phyloP scores from a whole-genome alignment of 441 rosid species.

The Eugenia klotzschiana region DNA sequence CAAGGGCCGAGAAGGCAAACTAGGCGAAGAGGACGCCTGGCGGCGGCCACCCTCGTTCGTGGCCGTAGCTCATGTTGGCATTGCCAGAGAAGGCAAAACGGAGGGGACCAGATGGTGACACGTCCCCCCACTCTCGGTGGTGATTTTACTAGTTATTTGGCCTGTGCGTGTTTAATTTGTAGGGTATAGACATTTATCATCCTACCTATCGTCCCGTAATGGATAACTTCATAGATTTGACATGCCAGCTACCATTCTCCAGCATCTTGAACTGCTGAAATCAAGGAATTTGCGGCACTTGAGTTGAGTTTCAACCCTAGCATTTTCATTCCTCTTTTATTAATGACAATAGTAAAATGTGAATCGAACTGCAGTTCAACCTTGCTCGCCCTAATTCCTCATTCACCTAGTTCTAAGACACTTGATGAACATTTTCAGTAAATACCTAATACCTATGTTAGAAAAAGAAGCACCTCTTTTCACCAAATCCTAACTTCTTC shows the following conservation, averaged over 20 bases:
- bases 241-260: background rate
- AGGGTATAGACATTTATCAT: background rate
- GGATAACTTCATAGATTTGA: background rate
- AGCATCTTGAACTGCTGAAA: background rate
- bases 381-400: too few relatives aligned
- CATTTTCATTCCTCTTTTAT: background rate
- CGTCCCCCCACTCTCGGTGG: background rate
- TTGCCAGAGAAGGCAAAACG: background rate
- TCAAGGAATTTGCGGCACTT: background rate
- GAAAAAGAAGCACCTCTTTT: too few relatives aligned
- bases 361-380: too few relatives aligned
- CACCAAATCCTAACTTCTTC: too few relatives aligned
- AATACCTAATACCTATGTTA: too few relatives aligned
- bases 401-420: too few relatives aligned
- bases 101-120: background rate
- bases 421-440: too few relatives aligned
- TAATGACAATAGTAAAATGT: too few relatives aligned
- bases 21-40: background rate
- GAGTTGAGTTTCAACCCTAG: background rate
- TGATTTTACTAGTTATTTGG: background rate
- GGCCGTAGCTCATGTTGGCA: background rate
- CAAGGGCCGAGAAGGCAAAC: background rate
- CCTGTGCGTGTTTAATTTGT: background rate
- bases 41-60: background rate
- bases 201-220: background rate